Percentiles rank a stretch among this genome's conserved stretches.
phyloP scores from a whole-genome alignment of 495 filamentous ascomycete genomes.

The Parmelia sp. region DNA sequence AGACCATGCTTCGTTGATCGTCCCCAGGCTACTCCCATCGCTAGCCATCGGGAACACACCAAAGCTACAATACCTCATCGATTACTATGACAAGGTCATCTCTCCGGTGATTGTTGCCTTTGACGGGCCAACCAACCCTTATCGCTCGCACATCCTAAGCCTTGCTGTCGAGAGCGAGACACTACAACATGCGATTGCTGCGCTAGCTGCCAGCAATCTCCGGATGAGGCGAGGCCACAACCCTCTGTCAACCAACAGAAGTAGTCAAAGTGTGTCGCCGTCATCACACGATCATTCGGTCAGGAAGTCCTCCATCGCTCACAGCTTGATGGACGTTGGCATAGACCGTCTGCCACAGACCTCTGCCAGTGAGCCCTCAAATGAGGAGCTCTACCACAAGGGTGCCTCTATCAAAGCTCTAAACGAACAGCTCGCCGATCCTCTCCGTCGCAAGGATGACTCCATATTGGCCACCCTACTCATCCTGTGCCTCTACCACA shows the following conservation, averaged over 20 bases:
- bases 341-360: constrained; percentile 22
- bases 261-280: constrained; percentile 16
- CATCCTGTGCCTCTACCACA: constrained; percentile 84
- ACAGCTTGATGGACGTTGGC: constrained; percentile 28
- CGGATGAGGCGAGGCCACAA: constrained; percentile 43
- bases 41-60: constrained; percentile 48
- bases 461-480: constrained; percentile 83
- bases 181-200: constrained; percentile 86
- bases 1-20: constrained; percentile 34
- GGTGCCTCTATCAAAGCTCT: constrained; percentile 72
- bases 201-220: constrained; percentile 80
- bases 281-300: constrained; percentile 27
- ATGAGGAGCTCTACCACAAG: constrained; percentile 80
- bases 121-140: constrained; percentile 79
- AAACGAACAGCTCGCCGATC: constrained; percentile 74
- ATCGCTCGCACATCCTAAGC: constrained; percentile 73
- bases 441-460: constrained; percentile 67
- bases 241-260: constrained; percentile 39
- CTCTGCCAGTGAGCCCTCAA: constrained; percentile 28
- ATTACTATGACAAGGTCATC: constrained; percentile 75
- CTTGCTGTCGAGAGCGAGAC: constrained; percentile 73
- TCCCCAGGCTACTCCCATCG: constrained; percentile 42
- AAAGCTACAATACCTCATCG: constrained; percentile 52
- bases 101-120: constrained; percentile 88
- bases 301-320: constrained; percentile 47